These are phyloP conservation scores for Dovyalis caffra DNA, from an alignment of 345 rosid genomes.

Conservation along the genomic window DNA sequence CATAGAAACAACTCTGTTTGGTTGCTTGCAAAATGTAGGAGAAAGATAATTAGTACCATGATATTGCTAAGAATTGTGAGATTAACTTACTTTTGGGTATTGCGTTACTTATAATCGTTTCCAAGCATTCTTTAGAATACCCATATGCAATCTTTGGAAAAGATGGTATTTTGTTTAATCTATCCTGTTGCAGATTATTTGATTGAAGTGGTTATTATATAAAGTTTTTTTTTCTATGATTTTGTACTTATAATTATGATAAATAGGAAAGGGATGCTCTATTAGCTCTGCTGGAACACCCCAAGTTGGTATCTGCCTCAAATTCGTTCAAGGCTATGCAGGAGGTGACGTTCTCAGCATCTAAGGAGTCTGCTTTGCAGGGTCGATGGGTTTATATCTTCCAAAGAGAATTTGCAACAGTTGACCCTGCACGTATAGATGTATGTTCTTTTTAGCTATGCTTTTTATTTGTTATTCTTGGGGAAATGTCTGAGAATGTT, in stretches of 20 bases:
- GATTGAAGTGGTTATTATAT: neutral
- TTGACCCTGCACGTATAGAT: constrained; percentile 64
- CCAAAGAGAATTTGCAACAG: constrained; percentile 80
- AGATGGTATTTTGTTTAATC: neutral
- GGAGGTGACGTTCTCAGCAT: constrained; percentile 42
- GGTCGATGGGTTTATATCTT: constrained; percentile 60
- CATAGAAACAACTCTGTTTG: neutral
- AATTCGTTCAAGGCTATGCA: constrained; percentile 44
- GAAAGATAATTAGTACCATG: too few species aligned
- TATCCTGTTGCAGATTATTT: neutral
- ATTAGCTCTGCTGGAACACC: constrained; percentile 56
- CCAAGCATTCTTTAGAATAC: too few species aligned
- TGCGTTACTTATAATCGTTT: too few species aligned
- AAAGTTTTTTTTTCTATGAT: neutral
- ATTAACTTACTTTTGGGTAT: too few species aligned
- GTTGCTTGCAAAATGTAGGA: neutral
- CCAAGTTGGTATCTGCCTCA: constrained; percentile 48
- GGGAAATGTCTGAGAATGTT: neutral
- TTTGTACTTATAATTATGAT: constrained; percentile 4
- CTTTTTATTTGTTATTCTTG: neutral
- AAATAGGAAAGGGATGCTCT: constrained; percentile 59
- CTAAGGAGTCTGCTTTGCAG: constrained; percentile 13
- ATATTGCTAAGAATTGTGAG: too few species aligned
- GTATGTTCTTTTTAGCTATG: constrained; percentile 33
- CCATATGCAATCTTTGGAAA: neutral